Conservation (phyloP, 768 basidiomycete genomes). For the Lepiota venenata region DNA sequence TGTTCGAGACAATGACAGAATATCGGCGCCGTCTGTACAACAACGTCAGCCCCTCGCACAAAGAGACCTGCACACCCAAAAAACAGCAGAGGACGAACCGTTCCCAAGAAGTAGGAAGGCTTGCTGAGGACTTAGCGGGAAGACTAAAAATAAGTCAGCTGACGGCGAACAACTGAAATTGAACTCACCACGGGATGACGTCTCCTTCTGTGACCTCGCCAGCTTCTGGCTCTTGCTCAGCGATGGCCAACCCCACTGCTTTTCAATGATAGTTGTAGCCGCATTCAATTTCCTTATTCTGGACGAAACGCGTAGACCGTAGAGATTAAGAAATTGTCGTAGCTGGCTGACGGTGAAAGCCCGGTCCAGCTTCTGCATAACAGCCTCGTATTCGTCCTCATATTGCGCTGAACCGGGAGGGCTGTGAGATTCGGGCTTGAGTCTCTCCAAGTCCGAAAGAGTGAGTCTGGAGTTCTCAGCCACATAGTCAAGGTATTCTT, state of each 20-base stretch:
- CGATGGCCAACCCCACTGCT: constrained; percentile 69
- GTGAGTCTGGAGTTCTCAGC: constrained; percentile 44
- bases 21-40: constrained; percentile 56
- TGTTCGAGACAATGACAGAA: constrained; percentile 53
- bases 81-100: constrained; percentile 37
- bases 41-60: constrained; percentile 7
- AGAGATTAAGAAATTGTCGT: constrained; percentile 46
- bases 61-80: background rate
- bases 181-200: constrained; percentile 41
- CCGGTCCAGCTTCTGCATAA: constrained; percentile 50
- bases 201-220: constrained; percentile 47
- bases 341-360: constrained; percentile 68
- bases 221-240: constrained; percentile 48
- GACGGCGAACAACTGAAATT: constrained; percentile 5
- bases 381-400: constrained; percentile 45
- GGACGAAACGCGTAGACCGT: constrained; percentile 33
- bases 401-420: constrained; percentile 37
- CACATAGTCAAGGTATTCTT: constrained; percentile 55
- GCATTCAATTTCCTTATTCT: constrained; percentile 34
- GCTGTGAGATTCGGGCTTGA: constrained; percentile 31
- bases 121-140: constrained; percentile 53
- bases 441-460: constrained; percentile 59
- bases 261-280: constrained; percentile 54
- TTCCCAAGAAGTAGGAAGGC: constrained; percentile 72
- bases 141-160: constrained; percentile 33